phyloP scores from a whole-genome alignment of 331 rosid species.

The Malus hybrid region DNA sequence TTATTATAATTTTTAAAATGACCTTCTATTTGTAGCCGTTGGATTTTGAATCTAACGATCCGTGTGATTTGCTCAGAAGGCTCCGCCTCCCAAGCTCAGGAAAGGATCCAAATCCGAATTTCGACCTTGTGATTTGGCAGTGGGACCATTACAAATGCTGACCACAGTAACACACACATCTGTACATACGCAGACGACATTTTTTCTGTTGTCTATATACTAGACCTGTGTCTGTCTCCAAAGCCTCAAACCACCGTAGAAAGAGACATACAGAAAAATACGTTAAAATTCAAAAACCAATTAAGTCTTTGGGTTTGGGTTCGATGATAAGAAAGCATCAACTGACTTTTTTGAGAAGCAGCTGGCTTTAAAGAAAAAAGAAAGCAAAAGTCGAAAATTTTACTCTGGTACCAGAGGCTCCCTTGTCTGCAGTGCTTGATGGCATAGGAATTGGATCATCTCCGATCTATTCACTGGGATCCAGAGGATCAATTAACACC shows the following conservation, averaged over 20 bases:
- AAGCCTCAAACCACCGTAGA: slow-evolving; percentile 21
- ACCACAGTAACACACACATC: slow-evolving; percentile 33
- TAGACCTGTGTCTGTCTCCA: not conserved
- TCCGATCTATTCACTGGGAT: too few species aligned
- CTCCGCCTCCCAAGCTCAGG: too few species aligned
- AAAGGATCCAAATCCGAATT: too few species aligned
- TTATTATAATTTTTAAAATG: too few species aligned
- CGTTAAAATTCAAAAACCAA: not conserved
- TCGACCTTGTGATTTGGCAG: slow-evolving; percentile 21
- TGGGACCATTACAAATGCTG: slow-evolving; percentile 39
- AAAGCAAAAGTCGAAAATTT: slow-evolving; percentile 22
- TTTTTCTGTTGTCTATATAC: not conserved
- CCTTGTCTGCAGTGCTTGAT: slow-evolving; percentile 22
- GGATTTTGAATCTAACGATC: too few species aligned
- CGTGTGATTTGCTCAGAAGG: too few species aligned
- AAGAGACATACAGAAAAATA: not conserved
- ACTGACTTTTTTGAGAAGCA: not conserved
- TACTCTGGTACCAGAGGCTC: slow-evolving; percentile 43
- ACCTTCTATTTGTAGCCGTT: too few species aligned
- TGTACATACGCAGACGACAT: slow-evolving; percentile 2
- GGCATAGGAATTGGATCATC: slow-evolving; percentile 9
- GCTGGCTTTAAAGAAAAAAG: slow-evolving; percentile 20
- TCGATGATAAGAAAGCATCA: slow-evolving; percentile 6
- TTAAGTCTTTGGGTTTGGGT: not conserved
- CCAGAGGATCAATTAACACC: too few species aligned